Base-by-base conservation (phyloP, 495 filamentous ascomycete genomes). In the Annulohypoxylon nitens region DNA sequence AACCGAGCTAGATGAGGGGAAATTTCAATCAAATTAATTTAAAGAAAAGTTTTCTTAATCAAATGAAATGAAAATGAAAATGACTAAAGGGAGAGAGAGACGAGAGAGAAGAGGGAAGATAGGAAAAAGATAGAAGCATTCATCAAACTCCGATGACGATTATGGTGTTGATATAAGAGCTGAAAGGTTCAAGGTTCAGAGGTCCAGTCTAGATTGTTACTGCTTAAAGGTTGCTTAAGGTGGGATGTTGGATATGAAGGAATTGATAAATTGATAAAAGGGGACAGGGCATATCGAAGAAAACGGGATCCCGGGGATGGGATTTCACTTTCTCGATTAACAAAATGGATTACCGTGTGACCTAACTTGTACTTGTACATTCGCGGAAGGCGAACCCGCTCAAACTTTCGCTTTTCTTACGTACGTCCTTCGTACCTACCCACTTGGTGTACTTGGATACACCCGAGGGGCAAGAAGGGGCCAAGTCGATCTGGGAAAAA, bases 301-400 rank as follows among this genome's bases (percentile, higher is more conserved):
- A 68, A 65, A 45, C 34, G 53, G 53, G 69, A 39, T 12, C 36
- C 36, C 36, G 36, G 36, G 41, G 62, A 79, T 79, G 77, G 77
- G 77, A 78, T 76, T 79, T 75, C 69, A 64, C 55, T 75, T 75
- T 75, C 73, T 75, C 73, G 62, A 75, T 75, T 60, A 69, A 72
- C 69, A 75, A 75, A 69, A 61, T 51, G 68, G 73, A 75, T 72
- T 69, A 48, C 73, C 73, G 72, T 75, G 69, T 69, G 69, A 75
- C 73, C 26, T 71, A 20, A 69, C 57, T 60, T 71, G 72, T 70
- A 63, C 62, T 61, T 74, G 62, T 71, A 71, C 67, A 25, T 71
- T 59, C 64, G 60, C 2, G 67, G 63, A 62, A 63, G 69, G 58
- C 54, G 43, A 43, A 16, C 12, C 26, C 23, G 16, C 20, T 30